Conservation (phyloP, 2,329 filamentous ascomycete genomes). For the Alternaria ventricosa region DNA sequence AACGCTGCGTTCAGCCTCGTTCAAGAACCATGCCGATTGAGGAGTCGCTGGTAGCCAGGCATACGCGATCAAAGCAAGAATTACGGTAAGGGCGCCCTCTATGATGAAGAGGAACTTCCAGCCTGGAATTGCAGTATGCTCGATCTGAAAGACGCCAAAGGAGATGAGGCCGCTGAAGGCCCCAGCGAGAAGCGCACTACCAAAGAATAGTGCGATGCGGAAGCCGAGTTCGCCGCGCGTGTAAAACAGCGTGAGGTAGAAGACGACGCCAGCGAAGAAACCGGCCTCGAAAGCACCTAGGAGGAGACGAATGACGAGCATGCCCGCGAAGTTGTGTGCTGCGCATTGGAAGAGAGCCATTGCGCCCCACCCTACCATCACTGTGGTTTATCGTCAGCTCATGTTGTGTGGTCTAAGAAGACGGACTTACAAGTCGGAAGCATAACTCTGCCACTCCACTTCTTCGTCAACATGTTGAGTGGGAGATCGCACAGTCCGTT, state of each 20-base stretch:
- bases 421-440: slow-evolving; percentile 41
- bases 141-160: slow-evolving; percentile 57
- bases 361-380: slow-evolving; percentile 59
- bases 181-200: slow-evolving; percentile 50
- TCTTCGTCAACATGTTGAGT: slow-evolving; percentile 57
- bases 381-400: not conserved
- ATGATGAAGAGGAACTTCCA: slow-evolving; percentile 57
- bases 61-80: slow-evolving; percentile 39
- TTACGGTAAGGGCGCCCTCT: slow-evolving; percentile 47
- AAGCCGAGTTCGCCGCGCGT: slow-evolving; percentile 51
- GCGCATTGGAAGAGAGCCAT: slow-evolving; percentile 59
- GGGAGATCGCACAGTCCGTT: slow-evolving; percentile 59
- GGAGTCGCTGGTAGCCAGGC: slow-evolving; percentile 45
- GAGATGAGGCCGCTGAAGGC: slow-evolving; percentile 51
- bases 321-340: slow-evolving; percentile 56
- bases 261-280: slow-evolving; percentile 62
- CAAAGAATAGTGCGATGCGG: slow-evolving; percentile 55
- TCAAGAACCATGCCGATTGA: slow-evolving; percentile 50
- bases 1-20: slow-evolving; percentile 44
- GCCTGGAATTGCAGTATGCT: slow-evolving; percentile 53
- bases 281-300: slow-evolving; percentile 59
- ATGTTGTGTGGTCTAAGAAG: not conserved
- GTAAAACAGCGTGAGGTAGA: slow-evolving; percentile 62
- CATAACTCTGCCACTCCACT: slow-evolving; percentile 54
- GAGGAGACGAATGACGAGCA: slow-evolving; percentile 60